These are phyloP conservation scores for Aspergillus puulaauensis DNA, from an alignment of 2,329 filamentous ascomycete species.

Conservation along the genomic window DNA sequence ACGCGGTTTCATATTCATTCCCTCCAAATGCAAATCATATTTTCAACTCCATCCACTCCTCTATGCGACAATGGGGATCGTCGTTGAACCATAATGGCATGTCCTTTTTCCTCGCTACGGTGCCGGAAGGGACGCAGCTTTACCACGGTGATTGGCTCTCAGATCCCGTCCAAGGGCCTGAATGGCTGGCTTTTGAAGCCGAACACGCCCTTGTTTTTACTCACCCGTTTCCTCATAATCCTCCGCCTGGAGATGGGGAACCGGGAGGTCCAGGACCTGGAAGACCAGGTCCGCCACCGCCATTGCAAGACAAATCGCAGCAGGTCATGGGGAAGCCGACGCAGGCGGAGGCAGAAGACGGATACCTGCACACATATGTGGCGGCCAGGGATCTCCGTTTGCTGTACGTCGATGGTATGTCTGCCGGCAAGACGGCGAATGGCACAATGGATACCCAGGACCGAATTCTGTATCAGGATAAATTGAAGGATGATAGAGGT, in stretches of 20 bases:
- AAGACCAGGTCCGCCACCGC: neutral
- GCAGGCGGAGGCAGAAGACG: conserved; percentile 27
- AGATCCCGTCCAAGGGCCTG: conserved; percentile 52
- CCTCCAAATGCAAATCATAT: conserved; percentile 59
- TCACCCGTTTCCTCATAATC: conserved; percentile 11
- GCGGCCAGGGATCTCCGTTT: conserved; percentile 58
- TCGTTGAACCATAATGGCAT: conserved; percentile 74
- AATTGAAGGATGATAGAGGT: conserved; percentile 10
- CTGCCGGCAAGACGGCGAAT: conserved; percentile 63
- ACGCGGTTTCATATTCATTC: neutral
- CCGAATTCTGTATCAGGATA: conserved; percentile 53
- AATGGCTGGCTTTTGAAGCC: conserved; percentile 76
- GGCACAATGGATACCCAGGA: conserved; percentile 71
- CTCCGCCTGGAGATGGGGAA: conserved; percentile 4
- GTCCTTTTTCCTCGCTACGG: conserved; percentile 65
- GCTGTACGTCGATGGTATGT: conserved; percentile 70
- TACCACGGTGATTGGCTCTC: conserved; percentile 62
- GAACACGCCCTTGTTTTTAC: conserved; percentile 72
- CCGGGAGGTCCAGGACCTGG: neutral
- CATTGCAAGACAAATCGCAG: neutral
- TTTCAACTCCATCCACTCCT: conserved; percentile 72
- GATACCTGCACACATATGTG: conserved; percentile 67
- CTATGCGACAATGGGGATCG: conserved; percentile 73
- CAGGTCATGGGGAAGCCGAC: neutral
- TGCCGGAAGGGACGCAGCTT: conserved; percentile 64